Conservation (phyloP, 2,329 filamentous ascomycete species). For the Colletotrichum truncatum region DNA sequence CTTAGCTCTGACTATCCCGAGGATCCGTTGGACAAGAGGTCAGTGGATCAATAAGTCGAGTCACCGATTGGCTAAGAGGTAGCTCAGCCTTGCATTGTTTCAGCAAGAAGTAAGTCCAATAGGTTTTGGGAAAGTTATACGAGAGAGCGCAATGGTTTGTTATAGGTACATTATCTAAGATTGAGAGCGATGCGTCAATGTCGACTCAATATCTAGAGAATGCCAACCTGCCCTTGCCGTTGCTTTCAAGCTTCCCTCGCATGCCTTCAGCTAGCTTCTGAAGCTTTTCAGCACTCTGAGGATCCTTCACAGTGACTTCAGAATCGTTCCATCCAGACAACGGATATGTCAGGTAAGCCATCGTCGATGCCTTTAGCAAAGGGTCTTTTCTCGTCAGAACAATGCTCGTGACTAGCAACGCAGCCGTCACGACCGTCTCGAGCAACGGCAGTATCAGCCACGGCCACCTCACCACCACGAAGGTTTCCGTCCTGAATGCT, state of each 20-base stretch:
- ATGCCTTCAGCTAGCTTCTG: not conserved
- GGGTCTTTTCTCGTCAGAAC: not conserved
- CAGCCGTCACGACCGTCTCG: not conserved
- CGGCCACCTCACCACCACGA: not conserved
- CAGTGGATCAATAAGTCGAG: too few species aligned
- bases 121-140: too few species aligned
- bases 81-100: too few species aligned
- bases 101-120: too few species aligned
- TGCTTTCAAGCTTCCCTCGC: not conserved
- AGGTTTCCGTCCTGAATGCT: not conserved
- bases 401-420: not conserved
- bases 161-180: too few species aligned
- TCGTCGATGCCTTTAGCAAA: not conserved
- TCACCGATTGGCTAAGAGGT: too few species aligned
- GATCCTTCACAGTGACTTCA: not conserved
- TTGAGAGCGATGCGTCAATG: too few species aligned
- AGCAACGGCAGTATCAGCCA: not conserved
- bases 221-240: too few species aligned
- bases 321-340: not conserved
- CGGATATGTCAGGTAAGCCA: not conserved
- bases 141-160: too few species aligned
- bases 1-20: too few species aligned
- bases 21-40: too few species aligned
- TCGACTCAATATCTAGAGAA: too few species aligned
- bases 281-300: not conserved